Evolutionary conservation across 2,329 filamentous ascomycete species (phyloP).

Genomic region (Penicillium capsulatum): DNA sequence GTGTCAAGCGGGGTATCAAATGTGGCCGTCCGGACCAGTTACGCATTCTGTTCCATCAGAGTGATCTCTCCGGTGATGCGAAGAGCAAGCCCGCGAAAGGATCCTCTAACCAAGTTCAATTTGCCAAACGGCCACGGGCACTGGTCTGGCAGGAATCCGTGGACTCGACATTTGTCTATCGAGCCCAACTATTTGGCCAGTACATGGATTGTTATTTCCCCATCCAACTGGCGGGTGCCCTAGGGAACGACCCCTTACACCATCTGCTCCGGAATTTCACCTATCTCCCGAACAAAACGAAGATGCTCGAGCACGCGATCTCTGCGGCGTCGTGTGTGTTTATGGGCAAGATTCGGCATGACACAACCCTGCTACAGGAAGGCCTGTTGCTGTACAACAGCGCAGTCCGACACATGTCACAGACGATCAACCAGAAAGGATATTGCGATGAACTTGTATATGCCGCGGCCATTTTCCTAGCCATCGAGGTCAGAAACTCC

Average conservation of each 20-base stretch:
- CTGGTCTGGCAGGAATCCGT: neutral
- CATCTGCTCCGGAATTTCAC: conserved; percentile 1
- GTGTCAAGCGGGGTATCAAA: conserved; percentile 4
- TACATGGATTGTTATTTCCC: neutral
- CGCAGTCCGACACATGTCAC: neutral
- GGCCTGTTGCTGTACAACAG: neutral
- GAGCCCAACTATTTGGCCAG: neutral
- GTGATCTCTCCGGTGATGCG: neutral
- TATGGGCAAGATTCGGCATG: neutral
- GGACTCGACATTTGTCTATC: neutral
- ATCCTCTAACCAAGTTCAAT: neutral
- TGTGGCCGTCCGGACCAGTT: conserved; percentile 1
- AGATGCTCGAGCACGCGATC: conserved; percentile 1
- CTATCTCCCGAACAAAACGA: neutral
- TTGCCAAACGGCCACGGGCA: neutral
- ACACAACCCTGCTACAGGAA: neutral
- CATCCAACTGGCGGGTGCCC: neutral
- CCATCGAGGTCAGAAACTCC: neutral
- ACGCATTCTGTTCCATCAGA: conserved; percentile 4
- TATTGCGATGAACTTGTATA: conserved; percentile 2
- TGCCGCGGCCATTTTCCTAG: conserved; percentile 3
- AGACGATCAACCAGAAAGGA: neutral
- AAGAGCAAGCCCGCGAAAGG: neutral
- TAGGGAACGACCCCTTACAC: conserved; percentile 1
- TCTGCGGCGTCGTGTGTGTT: conserved; percentile 3